Evolutionary conservation across 2,329 filamentous ascomycete genomes (phyloP), one percentile per base, ranked within the genome.

Genomic region (Fusarium phyllophilum): DNA sequence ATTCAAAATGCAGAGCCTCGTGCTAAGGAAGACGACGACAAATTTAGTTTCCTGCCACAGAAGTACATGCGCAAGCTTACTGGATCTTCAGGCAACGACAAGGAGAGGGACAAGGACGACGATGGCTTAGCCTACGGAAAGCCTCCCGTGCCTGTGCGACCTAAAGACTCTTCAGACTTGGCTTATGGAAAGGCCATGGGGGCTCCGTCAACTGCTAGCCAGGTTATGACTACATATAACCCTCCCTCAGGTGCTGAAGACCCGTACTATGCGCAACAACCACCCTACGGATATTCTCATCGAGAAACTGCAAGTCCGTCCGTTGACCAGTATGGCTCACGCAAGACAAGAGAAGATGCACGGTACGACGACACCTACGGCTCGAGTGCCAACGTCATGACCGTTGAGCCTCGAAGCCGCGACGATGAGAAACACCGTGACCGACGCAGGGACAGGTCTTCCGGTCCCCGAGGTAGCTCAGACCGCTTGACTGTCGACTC

Each of bases 61-160:
- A 88, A 87, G 75, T 88, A 88, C 72, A 83, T 82, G 75, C 80
- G 81, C 59, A 79, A 81, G 64, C 81, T 82, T 68, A 63, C 66
- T 31, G 77, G 75, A n/a, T 75, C 76, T 54, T 72, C 72, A 18
- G 75, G 80, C 38, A 73, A 77, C 39, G 80, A 81, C 33, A 75
- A 78, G 59, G 73, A 75, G 41, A 72, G 69, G 74, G 86, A 87
- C 70, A 72, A 74, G 75, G 86, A 87, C 68, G 85, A 87, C 36
- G 85, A 87, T 8, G 85, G 87, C 64, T 80, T 89, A 15, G 87
- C 87, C 8, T 90, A 90, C 69, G 88, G 88, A 36, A 78, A 79
- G 33, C 78, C 77, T 20, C 69, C 80, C 5, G 63, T 75, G 38
- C 76, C 79, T 46, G 62, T 64, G 51, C 76, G 75, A n/a, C 75